Conservation (phyloP, 2,329 filamentous ascomycete genomes). For the Trichoderma pleuroti region DNA sequence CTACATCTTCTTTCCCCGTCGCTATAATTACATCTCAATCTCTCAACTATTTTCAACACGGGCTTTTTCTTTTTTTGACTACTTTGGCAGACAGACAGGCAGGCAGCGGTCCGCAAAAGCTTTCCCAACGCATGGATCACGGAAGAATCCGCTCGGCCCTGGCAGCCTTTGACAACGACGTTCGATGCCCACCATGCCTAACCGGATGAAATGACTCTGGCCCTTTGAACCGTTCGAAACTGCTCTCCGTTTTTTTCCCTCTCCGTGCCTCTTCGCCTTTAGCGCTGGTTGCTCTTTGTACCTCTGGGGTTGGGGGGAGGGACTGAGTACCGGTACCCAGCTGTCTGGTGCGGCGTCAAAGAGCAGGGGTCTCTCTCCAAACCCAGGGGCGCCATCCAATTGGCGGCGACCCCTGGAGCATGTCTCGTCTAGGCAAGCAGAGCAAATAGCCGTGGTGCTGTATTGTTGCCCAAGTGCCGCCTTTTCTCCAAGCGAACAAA, state of each 20-base stretch:
- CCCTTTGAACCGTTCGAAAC: not conserved
- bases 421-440: conserved; percentile 20
- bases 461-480: conserved; percentile 16
- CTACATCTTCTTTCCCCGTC: no score
- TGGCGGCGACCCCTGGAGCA: conserved; percentile 15
- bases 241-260: not conserved
- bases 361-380: conserved; percentile 14
- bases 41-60: no score
- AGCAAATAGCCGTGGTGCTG: not conserved
- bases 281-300: not conserved
- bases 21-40: no score
- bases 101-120: not conserved
- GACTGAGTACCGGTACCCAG: conserved; percentile 16
- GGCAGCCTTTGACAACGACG: not conserved
- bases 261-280: not conserved
- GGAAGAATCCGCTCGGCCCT: not conserved
- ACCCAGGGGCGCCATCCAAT: conserved; percentile 18
- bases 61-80: not conserved
- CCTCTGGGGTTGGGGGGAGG: not conserved
- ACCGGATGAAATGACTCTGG: not conserved
- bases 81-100: no score
- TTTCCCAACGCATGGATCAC: not conserved
- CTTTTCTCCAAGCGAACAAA: conserved; percentile 2
- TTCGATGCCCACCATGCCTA: not conserved
- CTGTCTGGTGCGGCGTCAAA: conserved; percentile 15